Base-by-base conservation (phyloP, 192 early-diverging fungal genomes). In the Rhizoclosmatium globosum region DNA sequence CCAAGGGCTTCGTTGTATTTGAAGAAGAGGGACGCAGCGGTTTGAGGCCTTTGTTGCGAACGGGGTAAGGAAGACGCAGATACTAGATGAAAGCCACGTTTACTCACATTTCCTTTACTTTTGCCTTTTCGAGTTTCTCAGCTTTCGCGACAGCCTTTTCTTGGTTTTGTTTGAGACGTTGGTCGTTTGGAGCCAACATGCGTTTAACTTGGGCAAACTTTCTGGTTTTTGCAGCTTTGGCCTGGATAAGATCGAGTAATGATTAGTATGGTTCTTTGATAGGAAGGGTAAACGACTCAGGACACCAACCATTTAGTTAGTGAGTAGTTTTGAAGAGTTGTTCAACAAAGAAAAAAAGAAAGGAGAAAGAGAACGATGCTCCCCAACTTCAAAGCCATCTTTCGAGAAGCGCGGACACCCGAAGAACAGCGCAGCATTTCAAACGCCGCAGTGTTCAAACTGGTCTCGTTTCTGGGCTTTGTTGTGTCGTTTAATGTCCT, bases 181-280 rank as follows among this genome's bases (percentile, higher is more conserved):
- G 86, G 84, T 99, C 97, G 45, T 95, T 96, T 42, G 94, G 93
- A 69, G 92, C 93, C 76, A 99, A 89, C 82, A 96, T 94, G 31
- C 96, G 93, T 87, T 99, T 99, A 57, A 97, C 95, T 65, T 92
- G 87, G 44, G 93, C 97, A 85, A 99, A 98, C 89, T 97, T 95
- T 87, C 94, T 92, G 47, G 96, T 97, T 76, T 89, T 93, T 74
- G 92, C 96, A 21, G 94, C 94, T 85, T 97, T 99, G 42, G 62
- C 74, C 84, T 82, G 68, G 11, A 38, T 39, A 2, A 23, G 31
- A 9, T 47, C 9, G 70, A 23, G 70, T 38, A 39, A 57, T 13
- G 53, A 56, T 7, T 56, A 19, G 7, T 7, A 56, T 7, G 7
- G 53, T 7, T 11, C 9, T 56, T 7, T 19, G 53, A 56, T 7